Base-by-base conservation (phyloP, 306 rosid species). In the Canavalia gladiata region DNA sequence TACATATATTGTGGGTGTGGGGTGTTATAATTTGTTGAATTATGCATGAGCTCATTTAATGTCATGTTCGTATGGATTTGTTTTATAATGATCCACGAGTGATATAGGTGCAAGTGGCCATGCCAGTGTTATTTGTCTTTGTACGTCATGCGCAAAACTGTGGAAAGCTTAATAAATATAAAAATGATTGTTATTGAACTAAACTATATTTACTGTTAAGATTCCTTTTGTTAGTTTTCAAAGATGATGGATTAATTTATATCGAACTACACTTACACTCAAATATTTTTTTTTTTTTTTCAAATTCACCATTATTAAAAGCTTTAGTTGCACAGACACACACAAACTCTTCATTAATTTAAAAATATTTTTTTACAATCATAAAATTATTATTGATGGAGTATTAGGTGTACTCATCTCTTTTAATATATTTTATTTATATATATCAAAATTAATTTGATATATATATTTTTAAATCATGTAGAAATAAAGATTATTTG, bases 21-120 rank as follows among this genome's bases (percentile, higher is more conserved):
- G 25, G 41, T 37, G 41, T 37, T 2, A 37, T 4, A 37, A 37
- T 37, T 1, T 62, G 29, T 47, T 71, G 65, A 73, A 63, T 80
- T 70, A 45, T 67, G 64, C 83, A 70, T 71, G 69, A 79, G 76
- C 60, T 68, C 68, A n/a, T 39, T 71, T 59, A 81, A 41, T 81
- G 74, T 63, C 74, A 30, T 81, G 49, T 72, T 81, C 43, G 30
- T 63, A 29, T 42, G 58, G 50, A 72, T 51, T 42, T 63, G 45
- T 64, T 65, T 65, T 47, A 71, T 73, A 63, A 37, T 67, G 47
- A 67, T 62, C 74, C 67, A 63, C 79, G 41, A 64, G 74, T 72
- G 66, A 55, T 52, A 30, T n/a, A 62, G 56, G 49, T 30, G 47
- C 79, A 72, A 50, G 84, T 81, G 74, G 80, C 52, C 42, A 52